Percentiles rank a stretch among this genome's conserved stretches.
Evolutionary conservation across 2,329 filamentous ascomycete genomes (phyloP).

Genomic region (Botrytis sinoallii): DNA sequence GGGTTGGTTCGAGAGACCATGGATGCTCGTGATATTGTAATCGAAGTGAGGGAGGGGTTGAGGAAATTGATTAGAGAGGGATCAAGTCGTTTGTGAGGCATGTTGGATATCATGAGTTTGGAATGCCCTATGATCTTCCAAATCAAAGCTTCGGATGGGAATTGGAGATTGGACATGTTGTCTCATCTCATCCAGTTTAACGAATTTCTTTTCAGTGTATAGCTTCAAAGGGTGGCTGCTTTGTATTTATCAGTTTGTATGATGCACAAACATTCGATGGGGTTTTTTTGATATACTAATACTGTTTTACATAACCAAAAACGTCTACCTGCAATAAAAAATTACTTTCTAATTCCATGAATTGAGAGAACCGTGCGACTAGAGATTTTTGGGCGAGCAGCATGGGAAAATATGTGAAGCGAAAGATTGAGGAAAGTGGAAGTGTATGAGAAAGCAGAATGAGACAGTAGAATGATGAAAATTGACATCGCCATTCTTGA

Average conservation of each 20-base stretch:
- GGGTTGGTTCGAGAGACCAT: conserved; percentile 53
- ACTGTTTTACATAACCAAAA: neutral
- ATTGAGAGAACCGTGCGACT: neutral
- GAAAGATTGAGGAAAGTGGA: neutral
- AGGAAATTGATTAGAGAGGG: conserved; percentile 10
- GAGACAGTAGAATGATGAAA: neutral
- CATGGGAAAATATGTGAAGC: neutral
- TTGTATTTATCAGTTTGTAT: neutral
- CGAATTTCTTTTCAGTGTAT: neutral
- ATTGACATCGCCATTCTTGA: neutral
- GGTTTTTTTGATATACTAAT: neutral
- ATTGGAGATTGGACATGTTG: neutral
- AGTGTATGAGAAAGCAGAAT: neutral
- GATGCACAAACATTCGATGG: neutral
- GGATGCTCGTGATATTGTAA: conserved; percentile 51
- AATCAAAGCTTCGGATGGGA: neutral
- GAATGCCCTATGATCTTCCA: neutral
- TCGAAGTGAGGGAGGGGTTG: conserved; percentile 10
- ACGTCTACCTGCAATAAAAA: neutral
- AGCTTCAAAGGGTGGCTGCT: neutral
- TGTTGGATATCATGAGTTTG: neutral
- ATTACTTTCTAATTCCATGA: neutral
- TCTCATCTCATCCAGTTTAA: neutral
- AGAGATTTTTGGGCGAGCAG: neutral
- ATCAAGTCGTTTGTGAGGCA: conserved; percentile 13